Conservation (phyloP, 805 yeast species). For the Candida yuanshanica region DNA sequence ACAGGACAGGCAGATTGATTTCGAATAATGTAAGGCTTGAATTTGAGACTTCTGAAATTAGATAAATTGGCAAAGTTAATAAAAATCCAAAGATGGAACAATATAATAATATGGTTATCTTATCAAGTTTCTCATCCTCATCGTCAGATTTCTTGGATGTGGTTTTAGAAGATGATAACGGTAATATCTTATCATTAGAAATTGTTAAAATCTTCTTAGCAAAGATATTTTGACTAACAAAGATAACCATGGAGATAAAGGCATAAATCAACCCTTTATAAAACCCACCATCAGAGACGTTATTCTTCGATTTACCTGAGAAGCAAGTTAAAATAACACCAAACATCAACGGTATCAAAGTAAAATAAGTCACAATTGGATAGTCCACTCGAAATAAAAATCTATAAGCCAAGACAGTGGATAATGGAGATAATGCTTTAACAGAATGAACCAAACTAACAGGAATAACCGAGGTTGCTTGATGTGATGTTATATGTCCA, state of each 20-base stretch:
- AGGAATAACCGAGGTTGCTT: slow-evolving; percentile 87
- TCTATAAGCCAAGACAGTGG: slow-evolving; percentile 78
- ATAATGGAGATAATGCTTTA: slow-evolving; percentile 85
- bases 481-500: slow-evolving; percentile 88
- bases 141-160: slow-evolving; percentile 14
- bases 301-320: slow-evolving; percentile 26
- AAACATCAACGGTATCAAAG: slow-evolving; percentile 68
- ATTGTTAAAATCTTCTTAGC: slow-evolving; percentile 67
- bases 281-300: slow-evolving; percentile 10
- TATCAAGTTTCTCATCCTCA: slow-evolving; percentile 47
- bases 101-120: slow-evolving; percentile 63
- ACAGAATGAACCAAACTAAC: slow-evolving; percentile 94
- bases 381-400: slow-evolving; percentile 53
- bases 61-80: slow-evolving; percentile 62
- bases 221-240: slow-evolving; percentile 74
- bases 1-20: slow-evolving; percentile 24
- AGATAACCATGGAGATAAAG: slow-evolving; percentile 44
- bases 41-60: slow-evolving; percentile 44
- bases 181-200: slow-evolving; percentile 22
- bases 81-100: slow-evolving; percentile 66
- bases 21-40: slow-evolving; percentile 24
- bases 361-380: slow-evolving; percentile 61
- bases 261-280: slow-evolving; percentile 33
- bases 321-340: slow-evolving; percentile 86
- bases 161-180: slow-evolving; percentile 8